Evolutionary conservation across 108 stramenopile genomes (phyloP), one percentile per base, ranked within the genome.

Genomic region (Skeletonema costatum): DNA sequence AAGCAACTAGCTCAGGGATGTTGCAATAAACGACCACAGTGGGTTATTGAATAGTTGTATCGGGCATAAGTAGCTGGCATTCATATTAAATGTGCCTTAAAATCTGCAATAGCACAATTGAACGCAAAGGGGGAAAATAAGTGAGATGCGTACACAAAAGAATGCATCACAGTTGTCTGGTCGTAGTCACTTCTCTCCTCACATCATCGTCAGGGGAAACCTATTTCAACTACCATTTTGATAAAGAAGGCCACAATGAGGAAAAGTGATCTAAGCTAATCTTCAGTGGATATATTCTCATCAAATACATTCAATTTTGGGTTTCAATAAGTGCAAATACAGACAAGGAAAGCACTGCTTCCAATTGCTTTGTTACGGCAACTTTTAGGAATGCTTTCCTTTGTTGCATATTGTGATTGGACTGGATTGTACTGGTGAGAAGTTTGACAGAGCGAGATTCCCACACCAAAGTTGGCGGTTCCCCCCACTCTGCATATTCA

Each of bases 151-250:
- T 41, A 12, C 11, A 41, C 11, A 60, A 31, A 60, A 60, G 30
- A 51, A 51, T 30, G 2, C 9, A 12, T 16, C 11, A 63, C 46
- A 36, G 61, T 46, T 90, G 87, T 90, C 33, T 77, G 87, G 86
- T 75, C 86, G 73, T 83, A 78, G 89, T 87, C 84, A 90, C 89
- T 90, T 90, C 89, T 88, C 89, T 80, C 87, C 75, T 60, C 86
- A 88, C 87, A 90, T 88, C 87, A 76, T 78, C 87, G 87, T 88
- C 84, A 83, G 77, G 89, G 81, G 89, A 90, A 90, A 90, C 89
- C 89, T 89, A 85, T 87, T 89, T 72, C 80, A 81, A 65, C 35
- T 73, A 71, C 69, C 80, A 69, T 32, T 69, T 76, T 44, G 38
- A 77, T 30, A 39, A 30, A 61, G 56, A 67, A 36, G 21, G 38